Base-by-base conservation (phyloP, 2,329 filamentous ascomycete genomes). In the Fusarium sp. region DNA sequence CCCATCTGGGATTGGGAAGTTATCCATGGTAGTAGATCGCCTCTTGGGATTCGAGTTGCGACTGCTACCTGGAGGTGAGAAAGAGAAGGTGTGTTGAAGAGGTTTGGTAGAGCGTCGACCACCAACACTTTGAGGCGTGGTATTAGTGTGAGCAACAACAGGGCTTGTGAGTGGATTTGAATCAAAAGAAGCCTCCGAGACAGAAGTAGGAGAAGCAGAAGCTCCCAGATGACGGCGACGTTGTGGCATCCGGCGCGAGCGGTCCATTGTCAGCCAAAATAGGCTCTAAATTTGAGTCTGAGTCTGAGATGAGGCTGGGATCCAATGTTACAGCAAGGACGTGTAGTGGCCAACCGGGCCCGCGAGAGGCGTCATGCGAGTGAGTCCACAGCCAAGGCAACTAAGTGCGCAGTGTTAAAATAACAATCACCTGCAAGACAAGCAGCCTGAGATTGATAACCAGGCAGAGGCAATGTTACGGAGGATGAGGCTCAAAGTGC, bases 11-110 rank as follows among this genome's bases (percentile, higher is more conserved):
- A 77, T 72, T 54, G 63, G 67, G 50, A 70, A 76, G 61, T 70
- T 77, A n/a, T 83, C 81, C 70, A 82, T 80, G 53, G 78, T 81
- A 48, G 80, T 80, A 49, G 79, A 80, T 28, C 83, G 79, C 63
- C 80, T 83, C 56, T 80, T 83, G 40, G 76, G 62, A 69, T 65
- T 75, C 59, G 70, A 62, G 56, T 68, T 65, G 47, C 77, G 75
- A 55, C 61, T 71, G 39, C 71, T 69, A 23, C 68, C 72, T 12
- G 78, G 75, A 20, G 79, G 75, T 20, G 80, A 78, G 53, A 80
- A 78, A 59, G 77, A 76, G 51, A 78, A 75, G n/a, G 77, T 70
- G 58, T 77, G 75, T 40, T 78, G 75, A 47, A 78, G 72, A 48
- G 74, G 67, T 70, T 77, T 79, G 68, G 73, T 79, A 49, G 73